Conservation (phyloP, 2,329 filamentous ascomycete species). For the Talaromyces sp. region DNA sequence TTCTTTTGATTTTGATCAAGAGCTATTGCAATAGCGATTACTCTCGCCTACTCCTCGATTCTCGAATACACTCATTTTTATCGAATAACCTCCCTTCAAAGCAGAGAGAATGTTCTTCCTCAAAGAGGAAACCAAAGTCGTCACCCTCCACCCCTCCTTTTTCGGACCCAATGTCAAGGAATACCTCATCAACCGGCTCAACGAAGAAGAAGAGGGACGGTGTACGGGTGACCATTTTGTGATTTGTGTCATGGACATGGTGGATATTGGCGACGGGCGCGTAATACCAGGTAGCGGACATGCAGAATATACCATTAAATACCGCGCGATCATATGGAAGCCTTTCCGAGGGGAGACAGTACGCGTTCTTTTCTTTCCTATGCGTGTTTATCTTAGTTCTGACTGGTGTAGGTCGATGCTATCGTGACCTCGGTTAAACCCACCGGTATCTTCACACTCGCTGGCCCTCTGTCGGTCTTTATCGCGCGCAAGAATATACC, state of each 20-base stretch:
- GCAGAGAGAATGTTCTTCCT: slow-evolving; percentile 83
- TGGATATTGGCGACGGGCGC: slow-evolving; percentile 88
- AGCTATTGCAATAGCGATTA: neutral
- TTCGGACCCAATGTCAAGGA: slow-evolving; percentile 93
- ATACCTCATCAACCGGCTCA: slow-evolving; percentile 82
- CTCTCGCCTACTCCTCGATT: neutral
- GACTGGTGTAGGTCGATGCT: slow-evolving; percentile 73
- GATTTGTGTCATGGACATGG: slow-evolving; percentile 95
- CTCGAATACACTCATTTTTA: neutral
- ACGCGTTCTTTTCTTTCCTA: slow-evolving; percentile 43
- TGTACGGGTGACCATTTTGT: slow-evolving; percentile 97
- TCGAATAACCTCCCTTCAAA: slow-evolving; percentile 15
- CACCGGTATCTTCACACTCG: slow-evolving; percentile 71
- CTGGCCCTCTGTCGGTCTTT: slow-evolving; percentile 50
- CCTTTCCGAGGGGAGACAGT: slow-evolving; percentile 98
- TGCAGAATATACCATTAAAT: slow-evolving; percentile 91
- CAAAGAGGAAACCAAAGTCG: slow-evolving; percentile 90
- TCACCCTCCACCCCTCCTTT: slow-evolving; percentile 94
- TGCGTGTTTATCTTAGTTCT: slow-evolving; percentile 27
- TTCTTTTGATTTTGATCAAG: neutral
- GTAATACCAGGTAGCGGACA: slow-evolving; percentile 88
- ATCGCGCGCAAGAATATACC: slow-evolving; percentile 70
- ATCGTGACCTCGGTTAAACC: slow-evolving; percentile 88
- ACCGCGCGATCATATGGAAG: slow-evolving; percentile 94
- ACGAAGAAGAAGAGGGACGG: slow-evolving; percentile 91